Base-by-base conservation (phyloP, 805 yeast genomes). In the Sugiyamaella qingdaonensis region DNA sequence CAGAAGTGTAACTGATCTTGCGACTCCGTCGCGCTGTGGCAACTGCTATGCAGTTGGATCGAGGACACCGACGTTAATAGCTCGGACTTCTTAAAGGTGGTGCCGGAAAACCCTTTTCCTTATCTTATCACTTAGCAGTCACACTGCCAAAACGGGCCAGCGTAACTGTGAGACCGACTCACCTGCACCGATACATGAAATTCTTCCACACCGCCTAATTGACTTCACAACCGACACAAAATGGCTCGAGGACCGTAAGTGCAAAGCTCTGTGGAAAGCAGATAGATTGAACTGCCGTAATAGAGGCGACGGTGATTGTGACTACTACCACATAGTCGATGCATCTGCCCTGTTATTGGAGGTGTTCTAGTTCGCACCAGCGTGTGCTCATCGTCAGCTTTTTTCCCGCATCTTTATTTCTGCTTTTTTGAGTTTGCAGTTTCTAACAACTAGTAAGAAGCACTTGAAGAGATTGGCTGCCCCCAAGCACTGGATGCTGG, bases 401-500 rank as follows among this genome's bases (percentile, higher is more conserved):
- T 46, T 49, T 49, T 46, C 31, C 16, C 21, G 8, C 43, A 39
- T 39, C 43, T 19, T 16, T 39, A 39, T 7, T 16, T 29, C 16
- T 29, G n/a, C 3, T 18, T 2, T 24, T 32, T 48, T 49, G 35
- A 14, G 53, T 19, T 44, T 14, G 2, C n/a, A 47, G 35, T 46
- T 21, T 32, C 32, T 39, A 10, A 21, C 16, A 8, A 11, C 10
- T 29, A 43, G 54, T 29, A 55, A 58, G 57, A 61, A 61, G 62
- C 65, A 60, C 54, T 52, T 60, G 61, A 60, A 61, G 58, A 55
- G 62, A 43, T 49, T 54, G 39, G 63, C 98, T 78, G 99, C 99
- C 78, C 99, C 99, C 84, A 86, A 91, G 83, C 99, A 94, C 86
- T 94, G 99, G 99, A 88, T 94, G 95, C 88, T 94, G 83, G 99